These are phyloP conservation scores for Venturia pyrina DNA, from an alignment of 2,329 filamentous ascomycete genomes.

Conservation along the genomic window DNA sequence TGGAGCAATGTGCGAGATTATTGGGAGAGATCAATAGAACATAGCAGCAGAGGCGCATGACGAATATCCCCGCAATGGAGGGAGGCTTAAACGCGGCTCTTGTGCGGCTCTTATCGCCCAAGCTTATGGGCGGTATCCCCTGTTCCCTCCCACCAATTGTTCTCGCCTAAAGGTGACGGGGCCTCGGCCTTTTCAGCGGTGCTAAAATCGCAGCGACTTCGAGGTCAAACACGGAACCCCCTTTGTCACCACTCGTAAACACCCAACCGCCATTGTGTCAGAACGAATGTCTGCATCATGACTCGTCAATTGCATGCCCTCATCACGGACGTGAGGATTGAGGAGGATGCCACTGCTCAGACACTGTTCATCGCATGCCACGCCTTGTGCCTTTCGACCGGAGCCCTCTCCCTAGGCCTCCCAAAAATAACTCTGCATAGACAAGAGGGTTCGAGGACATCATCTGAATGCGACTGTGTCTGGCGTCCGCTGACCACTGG, in stretches of 20 bases:
- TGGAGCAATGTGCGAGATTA: background rate
- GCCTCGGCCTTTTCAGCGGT: background rate
- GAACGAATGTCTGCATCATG: background rate
- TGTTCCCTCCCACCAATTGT: background rate
- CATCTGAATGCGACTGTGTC: background rate
- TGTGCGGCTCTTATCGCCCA: background rate
- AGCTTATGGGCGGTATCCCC: background rate
- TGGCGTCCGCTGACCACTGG: no score
- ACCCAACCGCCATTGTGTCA: background rate
- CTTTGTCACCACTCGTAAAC: constrained; percentile 1
- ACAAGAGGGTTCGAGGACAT: background rate
- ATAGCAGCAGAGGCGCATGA: background rate
- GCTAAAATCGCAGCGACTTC: background rate
- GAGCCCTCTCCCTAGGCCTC: background rate
- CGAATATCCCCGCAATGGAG: background rate
- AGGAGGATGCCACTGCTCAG: background rate
- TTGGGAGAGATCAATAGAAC: background rate
- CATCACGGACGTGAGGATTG: background rate
- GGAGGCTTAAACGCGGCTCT: background rate
- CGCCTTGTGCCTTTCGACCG: background rate
- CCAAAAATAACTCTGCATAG: background rate
- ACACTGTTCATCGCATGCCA: background rate
- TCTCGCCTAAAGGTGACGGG: background rate
- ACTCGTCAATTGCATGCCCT: background rate
- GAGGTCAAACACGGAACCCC: background rate